Base-by-base conservation (phyloP, 2,329 filamentous ascomycete species). In the Nannizziopsis barbatae region DNA sequence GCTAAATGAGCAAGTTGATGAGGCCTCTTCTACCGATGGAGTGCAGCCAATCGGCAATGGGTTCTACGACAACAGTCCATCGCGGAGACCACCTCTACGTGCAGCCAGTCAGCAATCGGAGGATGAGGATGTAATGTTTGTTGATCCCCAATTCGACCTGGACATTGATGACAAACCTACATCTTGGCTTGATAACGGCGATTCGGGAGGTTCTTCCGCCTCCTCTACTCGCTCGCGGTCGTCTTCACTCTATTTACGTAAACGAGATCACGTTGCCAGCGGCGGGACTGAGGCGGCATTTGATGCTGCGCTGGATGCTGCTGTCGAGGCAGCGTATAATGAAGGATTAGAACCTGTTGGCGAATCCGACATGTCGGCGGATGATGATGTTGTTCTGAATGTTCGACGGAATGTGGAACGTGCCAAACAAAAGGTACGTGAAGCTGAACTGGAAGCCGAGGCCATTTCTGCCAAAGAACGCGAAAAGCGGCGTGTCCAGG, bases 281-380 rank as follows among this genome's bases (percentile, higher is more conserved):
- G 81, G 80, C 39, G 80, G 76, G 27, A 92, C 86, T 0, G 86
- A 94, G 62, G 83, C 86, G 5, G 89, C 95, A 60, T 95, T 96
- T 56, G 89, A 95, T 65, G 88, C 87, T 7, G 92, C 92, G 3
- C 74, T 96, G 38, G 90, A 96, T 67, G 90, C 89, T 18, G 92
- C 92, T 11, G 89, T 96, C 7, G 92, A 96, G 65, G 90, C 90
- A 44, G 92, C 90, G 4, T 98, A 96, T 63, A 84, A 95, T 62
- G 88, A 95, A 53, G 86, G 86, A 0, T 85, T 87, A 54, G 88
- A 95, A 60, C 84, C 84, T 3, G 79, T 37, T 3, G 46, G 52
- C 27, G 47, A 50, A 20, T 43, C 41, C 12, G 41, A 33, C 10
- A 41, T 50, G 14, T 44, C 46, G 4, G 31, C 41, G 22, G 41